Base-by-base conservation (phyloP, 345 rosid genomes). In the Brassica cretica region DNA sequence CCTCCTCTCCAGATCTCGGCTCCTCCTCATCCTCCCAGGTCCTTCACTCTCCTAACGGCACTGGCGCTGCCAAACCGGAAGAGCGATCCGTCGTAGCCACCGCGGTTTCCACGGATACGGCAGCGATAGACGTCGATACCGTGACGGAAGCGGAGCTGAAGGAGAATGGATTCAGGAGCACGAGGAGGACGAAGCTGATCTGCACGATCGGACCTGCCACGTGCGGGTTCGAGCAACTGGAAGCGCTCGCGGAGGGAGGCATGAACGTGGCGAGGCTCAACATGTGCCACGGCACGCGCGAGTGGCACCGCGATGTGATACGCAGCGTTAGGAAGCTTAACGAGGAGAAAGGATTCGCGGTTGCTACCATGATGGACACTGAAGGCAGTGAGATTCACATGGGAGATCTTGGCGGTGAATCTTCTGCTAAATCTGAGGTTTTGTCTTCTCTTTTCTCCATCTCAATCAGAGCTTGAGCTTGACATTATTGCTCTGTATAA, bases 361-460 rank as follows among this genome's bases (percentile, higher is more conserved):
- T 96, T 35, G 99, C 99, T 1, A 88, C 93, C 64, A 91, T 96
- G 99, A 96, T 96, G 99, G 99, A 96, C 61, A 96, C 99, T 32
- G 98, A 96, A 87, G 99, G 99, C n/a, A 96, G 99, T 70, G 99
- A 96, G 89, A 96, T 96, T 83, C 99, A 91, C 76, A 96, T 96
- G 99, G 97, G 93, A 16, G 99, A 96, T 78, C 88, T 96, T 2
- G 97, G 95, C 35, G 97, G 97, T 3, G 97, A 90, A 60, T 64
- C 98, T 66, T 91, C 99, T 1, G 91, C 80, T 63, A 96, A 91
- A 84, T 86, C 99, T 33, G 99, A 96, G 96, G 99, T 91, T 76
- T 19, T n/a, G 6, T 51, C 15, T 55, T 11, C 2, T 64, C 37
- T 68, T 2, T 33, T 32, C 1, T 4, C 18, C 2, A 12, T 44